Conservation (phyloP, 2,329 filamentous ascomycete genomes). For the Hypoxylon sp. region DNA sequence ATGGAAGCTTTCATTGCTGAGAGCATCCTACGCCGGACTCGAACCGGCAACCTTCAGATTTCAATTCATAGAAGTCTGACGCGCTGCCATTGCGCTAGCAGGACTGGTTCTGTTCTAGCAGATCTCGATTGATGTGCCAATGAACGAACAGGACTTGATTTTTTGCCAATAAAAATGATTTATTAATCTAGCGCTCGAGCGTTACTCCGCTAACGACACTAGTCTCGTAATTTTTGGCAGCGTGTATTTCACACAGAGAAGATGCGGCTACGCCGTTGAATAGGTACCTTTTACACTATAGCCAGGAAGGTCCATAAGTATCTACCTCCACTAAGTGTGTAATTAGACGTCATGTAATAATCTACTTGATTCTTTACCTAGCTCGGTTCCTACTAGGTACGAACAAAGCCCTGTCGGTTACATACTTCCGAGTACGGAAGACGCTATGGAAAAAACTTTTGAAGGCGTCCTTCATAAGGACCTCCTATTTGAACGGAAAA, state of each 20-base stretch:
- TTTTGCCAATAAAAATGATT: not conserved
- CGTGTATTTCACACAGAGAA: not conserved
- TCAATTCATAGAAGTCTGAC: constrained; percentile 26
- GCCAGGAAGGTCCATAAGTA: too few species aligned
- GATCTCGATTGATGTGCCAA: not conserved
- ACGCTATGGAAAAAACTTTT: too few species aligned
- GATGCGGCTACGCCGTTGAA: not conserved
- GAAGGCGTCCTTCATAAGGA: too few species aligned
- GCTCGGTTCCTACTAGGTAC: too few species aligned
- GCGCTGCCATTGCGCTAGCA: constrained; percentile 31
- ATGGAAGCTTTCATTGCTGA: not conserved
- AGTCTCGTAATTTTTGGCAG: not conserved
- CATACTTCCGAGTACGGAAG: too few species aligned
- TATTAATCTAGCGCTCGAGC: not conserved
- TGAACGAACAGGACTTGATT: not conserved
- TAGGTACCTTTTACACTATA: too few species aligned
- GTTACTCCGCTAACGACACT: not conserved
- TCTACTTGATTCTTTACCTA: too few species aligned
- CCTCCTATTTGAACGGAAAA: too few species aligned
- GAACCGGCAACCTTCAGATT: constrained; percentile 13
- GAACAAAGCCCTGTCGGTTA: too few species aligned
- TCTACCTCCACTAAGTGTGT: too few species aligned
- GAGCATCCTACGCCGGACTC: constrained; percentile 27
- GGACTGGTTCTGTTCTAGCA: constrained; percentile 1
- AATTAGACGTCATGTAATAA: too few species aligned